Evolutionary conservation across 352 stramenopile genomes (phyloP).

Genomic region (Stephanocyclus meneghinianus): DNA sequence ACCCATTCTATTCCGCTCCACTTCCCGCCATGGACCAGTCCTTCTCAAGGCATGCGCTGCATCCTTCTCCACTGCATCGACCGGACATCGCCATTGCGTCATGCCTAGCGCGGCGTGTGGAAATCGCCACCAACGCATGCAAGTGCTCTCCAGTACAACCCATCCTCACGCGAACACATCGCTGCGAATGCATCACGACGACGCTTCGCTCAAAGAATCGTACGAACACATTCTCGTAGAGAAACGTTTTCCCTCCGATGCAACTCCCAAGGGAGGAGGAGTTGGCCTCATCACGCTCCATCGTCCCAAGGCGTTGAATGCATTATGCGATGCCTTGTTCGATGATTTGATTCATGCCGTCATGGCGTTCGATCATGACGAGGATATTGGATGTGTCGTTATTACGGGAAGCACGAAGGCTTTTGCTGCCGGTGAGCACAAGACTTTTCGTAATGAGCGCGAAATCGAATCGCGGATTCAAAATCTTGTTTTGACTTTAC

Average conservation of each 20-base stretch:
- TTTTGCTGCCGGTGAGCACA: slow-evolving; percentile 89
- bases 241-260: slow-evolving; percentile 22
- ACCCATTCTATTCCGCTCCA: background rate
- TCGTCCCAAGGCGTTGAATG: slow-evolving; percentile 96
- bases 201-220: slow-evolving; percentile 52
- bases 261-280: slow-evolving; percentile 27
- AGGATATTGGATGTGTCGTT: slow-evolving; percentile 92
- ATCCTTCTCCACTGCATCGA: slow-evolving; percentile 5
- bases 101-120: background rate
- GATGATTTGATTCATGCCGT: slow-evolving; percentile 92
- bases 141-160: background rate
- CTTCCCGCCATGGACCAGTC: background rate
- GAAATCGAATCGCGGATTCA: no score
- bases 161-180: background rate
- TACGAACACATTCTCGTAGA: slow-evolving; percentile 78
- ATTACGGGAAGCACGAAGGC: slow-evolving; percentile 94
- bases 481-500: no score
- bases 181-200: background rate
- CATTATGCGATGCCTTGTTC: slow-evolving; percentile 90
- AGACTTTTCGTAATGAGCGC: background rate
- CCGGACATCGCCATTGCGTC: background rate
- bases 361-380: slow-evolving; percentile 89
- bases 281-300: slow-evolving; percentile 95
- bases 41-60: slow-evolving; percentile 13
- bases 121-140: background rate